Evolutionary conservation across 2,329 filamentous ascomycete genomes (phyloP), one percentile per base, ranked within the genome.

Genomic region (Hymenoscyphus salicellus): DNA sequence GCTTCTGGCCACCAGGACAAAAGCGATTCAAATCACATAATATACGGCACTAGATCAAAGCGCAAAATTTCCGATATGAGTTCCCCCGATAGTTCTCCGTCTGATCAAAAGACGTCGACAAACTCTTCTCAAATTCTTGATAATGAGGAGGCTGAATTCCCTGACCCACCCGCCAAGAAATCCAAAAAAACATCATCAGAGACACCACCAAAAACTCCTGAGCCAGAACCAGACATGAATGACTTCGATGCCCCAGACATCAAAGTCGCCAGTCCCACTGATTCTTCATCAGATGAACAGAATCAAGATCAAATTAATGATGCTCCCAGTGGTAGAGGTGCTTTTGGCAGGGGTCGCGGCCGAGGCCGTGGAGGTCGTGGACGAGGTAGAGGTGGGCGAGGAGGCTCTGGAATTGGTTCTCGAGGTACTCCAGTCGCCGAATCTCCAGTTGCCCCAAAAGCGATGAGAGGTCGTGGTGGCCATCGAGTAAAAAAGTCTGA

Each of bases 401-500:
- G 69, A 49, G 65, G 68, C 17, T 58, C 61, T 17, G 64, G 52
- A 1, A 32, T 57, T 56, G 46, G 55, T 23, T 56, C 64, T 30
- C 65, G 65, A 57, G 66, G 66, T 8, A 64, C 65, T 59, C 38
- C 64, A 16, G 61, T 57, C 32, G 55, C 57, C 11, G 67, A 64
- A 28, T 59, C 58, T 8, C 67, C 63, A 32, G 59, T 65, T 56
- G 58, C 58, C 38, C 62, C 60, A 17, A 67, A 64, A 63, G 61
- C 62, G 49, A 52, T 64, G 28, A 65, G 70, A n/a, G 69, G 69
- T 6, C 62, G 68, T 43, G 71, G 71, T 59, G 70, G 69, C 38
- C 68, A 69, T 61, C 69, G 72, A 11, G 70, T 72, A 46, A 73
- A 72, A 64, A 73, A 71, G 46, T 68, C 65, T 8, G 66, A 66